Conservation (phyloP, 306 rosid species). For the Begonia loranthoides region DNA sequence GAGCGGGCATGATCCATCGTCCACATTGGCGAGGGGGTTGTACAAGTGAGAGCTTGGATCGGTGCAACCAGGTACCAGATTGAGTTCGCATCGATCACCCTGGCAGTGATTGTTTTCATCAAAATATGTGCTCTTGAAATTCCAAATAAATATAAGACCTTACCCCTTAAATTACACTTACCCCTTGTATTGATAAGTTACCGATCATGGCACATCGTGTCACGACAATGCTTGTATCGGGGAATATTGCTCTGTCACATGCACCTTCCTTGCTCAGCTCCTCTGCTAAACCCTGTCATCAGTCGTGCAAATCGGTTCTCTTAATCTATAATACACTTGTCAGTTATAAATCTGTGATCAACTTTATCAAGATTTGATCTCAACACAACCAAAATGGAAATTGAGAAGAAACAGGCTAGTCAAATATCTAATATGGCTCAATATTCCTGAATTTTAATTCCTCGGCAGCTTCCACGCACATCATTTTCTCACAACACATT, state of each 20-base stretch:
- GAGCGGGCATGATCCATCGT: constrained; percentile 66
- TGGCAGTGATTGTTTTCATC: constrained; percentile 13
- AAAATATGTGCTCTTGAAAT: too few relatives aligned
- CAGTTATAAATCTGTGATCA: neutral
- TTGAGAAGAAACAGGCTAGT: too few relatives aligned
- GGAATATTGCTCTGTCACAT: constrained; percentile 76
- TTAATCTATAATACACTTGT: neutral
- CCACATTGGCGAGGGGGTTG: constrained; percentile 78
- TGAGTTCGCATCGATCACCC: constrained; percentile 79
- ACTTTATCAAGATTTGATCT: too few relatives aligned
- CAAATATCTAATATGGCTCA: neutral
- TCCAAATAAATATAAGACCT: too few relatives aligned
- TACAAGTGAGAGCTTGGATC: constrained; percentile 57
- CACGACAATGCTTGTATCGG: constrained; percentile 39
- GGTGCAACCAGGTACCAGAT: constrained; percentile 62
- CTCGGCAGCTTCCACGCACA: neutral
- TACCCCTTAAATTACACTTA: constrained; percentile 14
- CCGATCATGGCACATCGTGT: constrained; percentile 63
- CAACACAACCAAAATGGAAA: too few relatives aligned
- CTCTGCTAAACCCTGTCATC: constrained; percentile 51
- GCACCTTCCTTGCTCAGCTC: constrained; percentile 85
- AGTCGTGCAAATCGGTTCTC: neutral
- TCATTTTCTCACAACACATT: too few relatives aligned
- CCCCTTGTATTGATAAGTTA: constrained; percentile 73
- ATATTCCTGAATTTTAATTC: neutral